Conservation (phyloP, 257 asterid species). For the Orobanche coerulescens region DNA sequence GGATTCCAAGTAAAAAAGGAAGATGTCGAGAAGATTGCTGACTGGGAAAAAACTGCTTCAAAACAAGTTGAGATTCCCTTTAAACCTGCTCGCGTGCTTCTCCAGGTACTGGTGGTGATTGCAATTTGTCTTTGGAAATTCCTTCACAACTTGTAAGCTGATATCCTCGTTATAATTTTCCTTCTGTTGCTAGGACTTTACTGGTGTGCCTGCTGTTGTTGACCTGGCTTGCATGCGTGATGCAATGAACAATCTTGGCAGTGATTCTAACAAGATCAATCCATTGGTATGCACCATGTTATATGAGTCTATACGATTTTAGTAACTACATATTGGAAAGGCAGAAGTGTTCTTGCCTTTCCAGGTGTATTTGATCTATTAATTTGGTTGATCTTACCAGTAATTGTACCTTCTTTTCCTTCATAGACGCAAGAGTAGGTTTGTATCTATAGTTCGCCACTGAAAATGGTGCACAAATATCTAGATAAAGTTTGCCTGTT, state of each 20-base stretch:
- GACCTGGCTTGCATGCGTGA: slow-evolving; percentile 98
- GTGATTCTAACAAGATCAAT: slow-evolving; percentile 92
- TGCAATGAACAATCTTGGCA: slow-evolving; percentile 92
- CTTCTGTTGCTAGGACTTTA: slow-evolving; percentile 62
- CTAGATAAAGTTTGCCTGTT: neutral
- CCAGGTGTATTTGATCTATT: neutral
- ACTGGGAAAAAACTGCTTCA: slow-evolving; percentile 83
- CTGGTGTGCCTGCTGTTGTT: slow-evolving; percentile 95
- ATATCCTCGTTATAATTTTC: slow-evolving; percentile 20
- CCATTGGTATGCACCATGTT: slow-evolving; percentile 61
- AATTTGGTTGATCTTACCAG: neutral
- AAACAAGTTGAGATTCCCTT: slow-evolving; percentile 90
- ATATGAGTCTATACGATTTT: slow-evolving; percentile 1
- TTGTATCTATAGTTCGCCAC: neutral
- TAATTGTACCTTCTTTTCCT: neutral
- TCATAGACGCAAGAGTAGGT: neutral
- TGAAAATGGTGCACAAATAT: neutral
- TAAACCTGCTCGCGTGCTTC: slow-evolving; percentile 94
- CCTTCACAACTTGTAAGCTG: neutral
- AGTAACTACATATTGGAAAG: slow-evolving; percentile 9
- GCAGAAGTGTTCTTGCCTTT: neutral
- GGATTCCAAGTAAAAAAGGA: slow-evolving; percentile 85
- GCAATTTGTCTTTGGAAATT: neutral
- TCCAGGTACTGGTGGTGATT: slow-evolving; percentile 57
- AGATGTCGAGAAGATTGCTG: slow-evolving; percentile 86